Conservation (phyloP, 225 moss, liverwort and hornwort genomes). For the Marchantia polymorpha region DNA sequence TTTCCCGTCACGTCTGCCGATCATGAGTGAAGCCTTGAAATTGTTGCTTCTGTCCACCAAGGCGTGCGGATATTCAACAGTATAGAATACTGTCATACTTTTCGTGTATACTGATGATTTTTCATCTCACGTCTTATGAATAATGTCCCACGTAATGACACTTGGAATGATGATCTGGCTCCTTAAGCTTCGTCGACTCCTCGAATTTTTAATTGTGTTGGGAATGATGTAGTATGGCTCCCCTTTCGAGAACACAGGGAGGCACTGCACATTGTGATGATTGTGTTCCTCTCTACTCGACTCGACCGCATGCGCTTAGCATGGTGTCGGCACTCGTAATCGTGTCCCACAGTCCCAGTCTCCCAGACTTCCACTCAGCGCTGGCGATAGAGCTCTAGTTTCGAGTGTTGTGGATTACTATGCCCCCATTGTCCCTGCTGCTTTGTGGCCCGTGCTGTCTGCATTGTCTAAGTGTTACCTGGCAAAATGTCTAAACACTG, state of each 20-base stretch:
- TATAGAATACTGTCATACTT: background rate
- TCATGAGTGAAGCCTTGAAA: too few species aligned
- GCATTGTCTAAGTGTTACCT: too few species aligned
- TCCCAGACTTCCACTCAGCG: background rate
- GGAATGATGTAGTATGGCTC: background rate
- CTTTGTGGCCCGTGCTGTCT: too few species aligned
- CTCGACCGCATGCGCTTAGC: constrained; percentile 4
- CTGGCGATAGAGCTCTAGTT: background rate
- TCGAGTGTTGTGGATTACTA: constrained; percentile 7
- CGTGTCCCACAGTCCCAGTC: constrained; percentile 9
- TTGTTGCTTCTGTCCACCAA: too few species aligned
- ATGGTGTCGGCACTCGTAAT: constrained; percentile 3
- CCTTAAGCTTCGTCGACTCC: too few species aligned
- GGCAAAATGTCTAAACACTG: too few species aligned
- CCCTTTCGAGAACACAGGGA: background rate
- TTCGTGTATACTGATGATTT: background rate
- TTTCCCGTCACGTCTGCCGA: too few species aligned
- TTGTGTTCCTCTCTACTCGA: background rate
- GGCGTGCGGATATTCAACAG: background rate
- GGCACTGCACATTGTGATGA: constrained; percentile 3
- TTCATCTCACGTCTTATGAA: background rate
- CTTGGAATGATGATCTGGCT: background rate
- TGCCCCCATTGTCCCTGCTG: background rate
- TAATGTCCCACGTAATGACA: background rate
- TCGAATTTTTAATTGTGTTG: background rate